These are phyloP conservation scores for Boletales sp. DNA, from an alignment of 768 basidiomycete species.

Conservation along the genomic window DNA sequence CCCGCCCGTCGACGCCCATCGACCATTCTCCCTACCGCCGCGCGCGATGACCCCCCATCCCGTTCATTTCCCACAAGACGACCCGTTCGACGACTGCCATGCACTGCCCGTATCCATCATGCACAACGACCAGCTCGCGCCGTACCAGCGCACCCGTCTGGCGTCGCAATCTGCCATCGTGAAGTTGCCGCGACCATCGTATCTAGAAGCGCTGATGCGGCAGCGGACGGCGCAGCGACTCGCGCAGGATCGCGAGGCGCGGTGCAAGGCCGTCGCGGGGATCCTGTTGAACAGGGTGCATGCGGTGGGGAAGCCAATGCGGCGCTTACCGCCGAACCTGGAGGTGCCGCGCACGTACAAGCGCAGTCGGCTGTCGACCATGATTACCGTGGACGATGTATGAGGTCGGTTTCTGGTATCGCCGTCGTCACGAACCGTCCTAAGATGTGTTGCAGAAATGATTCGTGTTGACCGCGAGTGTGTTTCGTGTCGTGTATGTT, in stretches of 20 bases:
- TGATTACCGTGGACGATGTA: constrained; percentile 43
- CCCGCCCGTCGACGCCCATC: constrained; percentile 10
- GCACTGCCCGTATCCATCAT: constrained; percentile 9
- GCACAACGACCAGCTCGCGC: constrained; percentile 9
- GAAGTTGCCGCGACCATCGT: constrained; percentile 20
- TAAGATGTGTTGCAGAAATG: constrained; percentile 3
- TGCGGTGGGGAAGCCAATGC: constrained; percentile 49
- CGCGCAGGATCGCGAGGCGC: constrained; percentile 37
- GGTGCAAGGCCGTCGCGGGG: constrained; percentile 53
- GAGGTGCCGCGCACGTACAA: constrained; percentile 41
- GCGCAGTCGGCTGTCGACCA: constrained; percentile 50
- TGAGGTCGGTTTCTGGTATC: constrained; percentile 9
- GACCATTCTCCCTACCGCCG: constrained; percentile 2
- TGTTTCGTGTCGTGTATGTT: background rate
- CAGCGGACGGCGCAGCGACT: constrained; percentile 30
- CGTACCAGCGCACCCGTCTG: constrained; percentile 27
- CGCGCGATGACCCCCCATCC: constrained; percentile 17
- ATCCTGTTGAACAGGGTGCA: constrained; percentile 54
- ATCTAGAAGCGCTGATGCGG: constrained; percentile 25
- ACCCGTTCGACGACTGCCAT: constrained; percentile 27
- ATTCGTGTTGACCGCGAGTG: constrained; percentile 15
- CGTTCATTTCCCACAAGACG: constrained; percentile 19
- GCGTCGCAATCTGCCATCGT: constrained; percentile 26
- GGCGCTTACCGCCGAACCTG: constrained; percentile 34
- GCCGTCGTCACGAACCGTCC: background rate